phyloP scores from a whole-genome alignment of 177 flowering plant species.

The Tripterygium wilfordii region DNA sequence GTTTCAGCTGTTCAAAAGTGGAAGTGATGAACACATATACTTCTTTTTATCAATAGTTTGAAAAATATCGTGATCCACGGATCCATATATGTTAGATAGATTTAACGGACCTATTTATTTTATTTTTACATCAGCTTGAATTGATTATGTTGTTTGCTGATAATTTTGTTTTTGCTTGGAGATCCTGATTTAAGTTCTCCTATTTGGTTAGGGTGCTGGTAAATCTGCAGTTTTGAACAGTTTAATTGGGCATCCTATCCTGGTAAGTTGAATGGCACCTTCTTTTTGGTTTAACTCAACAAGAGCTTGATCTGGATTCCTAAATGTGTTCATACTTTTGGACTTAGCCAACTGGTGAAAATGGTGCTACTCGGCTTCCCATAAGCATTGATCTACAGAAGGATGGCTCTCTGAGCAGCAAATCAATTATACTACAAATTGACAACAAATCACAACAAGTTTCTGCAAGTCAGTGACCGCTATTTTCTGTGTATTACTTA shows the following conservation, averaged over 20 bases:
- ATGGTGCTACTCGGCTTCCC: slow-evolving; percentile 96
- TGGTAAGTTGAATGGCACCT: slow-evolving; percentile 25
- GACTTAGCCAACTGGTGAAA: slow-evolving; percentile 97
- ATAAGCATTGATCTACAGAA: slow-evolving; percentile 70
- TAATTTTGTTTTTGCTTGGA: too few species aligned
- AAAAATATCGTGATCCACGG: too few species aligned
- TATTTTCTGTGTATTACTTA: not conserved
- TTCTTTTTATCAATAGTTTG: too few species aligned
- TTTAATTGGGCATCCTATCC: slow-evolving; percentile 43
- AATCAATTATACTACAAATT: slow-evolving; percentile 75
- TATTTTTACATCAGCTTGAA: too few species aligned
- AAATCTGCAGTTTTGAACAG: slow-evolving; percentile 49
- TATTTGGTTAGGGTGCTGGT: slow-evolving; percentile 38
- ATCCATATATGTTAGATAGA: too few species aligned
- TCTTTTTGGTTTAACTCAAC: not conserved
- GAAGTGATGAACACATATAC: too few species aligned
- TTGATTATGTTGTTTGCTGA: too few species aligned
- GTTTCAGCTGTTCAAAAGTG: too few species aligned
- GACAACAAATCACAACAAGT: slow-evolving; percentile 88
- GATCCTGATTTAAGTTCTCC: not conserved
- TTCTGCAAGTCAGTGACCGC: slow-evolving; percentile 74
- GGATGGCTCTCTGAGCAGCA: slow-evolving; percentile 74
- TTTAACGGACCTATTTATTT: too few species aligned
- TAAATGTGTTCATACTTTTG: not conserved
- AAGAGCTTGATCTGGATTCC: not conserved